A percentile compares a stretch with the other conserved stretches of the same genome.
These are phyloP conservation scores for Chrysoporthe puriensis DNA, from an alignment of 2,329 filamentous ascomycete genomes.

Conservation along the genomic window DNA sequence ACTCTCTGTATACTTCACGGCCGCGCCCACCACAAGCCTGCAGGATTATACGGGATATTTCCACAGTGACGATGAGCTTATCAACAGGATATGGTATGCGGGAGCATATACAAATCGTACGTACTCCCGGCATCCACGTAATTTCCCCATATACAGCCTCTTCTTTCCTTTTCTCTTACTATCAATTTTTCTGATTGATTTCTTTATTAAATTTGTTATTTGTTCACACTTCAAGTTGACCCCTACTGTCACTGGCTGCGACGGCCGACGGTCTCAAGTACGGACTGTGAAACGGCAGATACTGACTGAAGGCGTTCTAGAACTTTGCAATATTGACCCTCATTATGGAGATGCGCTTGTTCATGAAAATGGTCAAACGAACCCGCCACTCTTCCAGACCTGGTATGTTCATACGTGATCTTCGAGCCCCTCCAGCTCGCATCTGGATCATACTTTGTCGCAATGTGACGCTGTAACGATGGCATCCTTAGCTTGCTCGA, in stretches of 20 bases:
- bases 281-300: not conserved
- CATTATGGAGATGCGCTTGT: slow-evolving; percentile 40
- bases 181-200: not conserved
- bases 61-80: slow-evolving; percentile 51
- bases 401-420: slow-evolving; percentile 13
- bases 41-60: slow-evolving; percentile 58
- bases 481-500: no score
- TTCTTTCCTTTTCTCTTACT: not conserved
- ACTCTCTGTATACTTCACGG: slow-evolving; percentile 45
- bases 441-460: slow-evolving; percentile 28
- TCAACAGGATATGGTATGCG: slow-evolving; percentile 61
- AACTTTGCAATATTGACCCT: slow-evolving; percentile 42
- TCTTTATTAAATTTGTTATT: not conserved
- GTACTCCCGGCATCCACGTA: not conserved
- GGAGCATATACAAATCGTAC: slow-evolving; percentile 54
- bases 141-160: no score
- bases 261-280: not conserved
- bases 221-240: not conserved
- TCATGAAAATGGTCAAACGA: slow-evolving; percentile 34
- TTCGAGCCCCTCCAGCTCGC: no score
- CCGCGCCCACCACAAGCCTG: slow-evolving; percentile 49
- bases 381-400: slow-evolving; percentile 14
- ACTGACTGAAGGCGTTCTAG: slow-evolving; percentile 31
- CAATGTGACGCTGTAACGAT: no score
- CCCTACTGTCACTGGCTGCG: no score